Base-by-base conservation (phyloP, 495 filamentous ascomycete genomes). In the Gamarada debralockiae region DNA sequence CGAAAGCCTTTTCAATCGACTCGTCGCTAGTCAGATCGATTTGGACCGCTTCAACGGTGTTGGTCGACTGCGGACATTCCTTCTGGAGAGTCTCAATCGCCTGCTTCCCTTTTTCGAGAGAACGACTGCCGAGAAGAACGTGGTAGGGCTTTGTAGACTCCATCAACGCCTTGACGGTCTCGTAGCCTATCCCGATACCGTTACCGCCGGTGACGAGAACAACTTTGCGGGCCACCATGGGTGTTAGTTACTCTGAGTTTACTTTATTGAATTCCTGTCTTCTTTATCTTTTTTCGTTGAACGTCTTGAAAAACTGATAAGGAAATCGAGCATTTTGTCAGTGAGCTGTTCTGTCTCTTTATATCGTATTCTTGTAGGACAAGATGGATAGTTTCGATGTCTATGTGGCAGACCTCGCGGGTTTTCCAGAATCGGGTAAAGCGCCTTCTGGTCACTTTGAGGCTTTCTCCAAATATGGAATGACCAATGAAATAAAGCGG, bases 1-100 rank as follows among this genome's bases (percentile, higher is more conserved):
- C 50, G 13, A 63, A 66, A 33, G 75, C 75, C 20, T 57, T 53
- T 21, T 66, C 55, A 34, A 77, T 77, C 7, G 68, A 73, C 25
- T 54, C 56, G 41, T 78, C 70, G 22, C 71, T 70, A 33, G 63
- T 68, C 3, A 83, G 64, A 62, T 83, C 79, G 10, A 82, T 52
- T 37, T 73, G 66, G 1, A 81, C n/a, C 9, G 56, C 38, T 40
- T 63, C 64, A 7, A 78, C 44, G 1, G 59, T 71, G 48, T 67
- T 77, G n/a, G 50, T n/a, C 0, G 67, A 63, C 0, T 60, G 31
- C 0, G 75, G 72, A 22, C 66, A 62, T 39, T 75, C 70, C 14
- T 62, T 52, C 21, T 65, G 54, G 3, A 75, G 22, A 0, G 56
- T 40, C 3, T 57, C 40, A 39, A 73, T 69, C 15, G 78, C 78